A percentile compares a stretch with the other conserved stretches of the same genome.
These are phyloP conservation scores for Leccinum rimulosum DNA, from an alignment of 768 basidiomycete species.

Conservation along the genomic window DNA sequence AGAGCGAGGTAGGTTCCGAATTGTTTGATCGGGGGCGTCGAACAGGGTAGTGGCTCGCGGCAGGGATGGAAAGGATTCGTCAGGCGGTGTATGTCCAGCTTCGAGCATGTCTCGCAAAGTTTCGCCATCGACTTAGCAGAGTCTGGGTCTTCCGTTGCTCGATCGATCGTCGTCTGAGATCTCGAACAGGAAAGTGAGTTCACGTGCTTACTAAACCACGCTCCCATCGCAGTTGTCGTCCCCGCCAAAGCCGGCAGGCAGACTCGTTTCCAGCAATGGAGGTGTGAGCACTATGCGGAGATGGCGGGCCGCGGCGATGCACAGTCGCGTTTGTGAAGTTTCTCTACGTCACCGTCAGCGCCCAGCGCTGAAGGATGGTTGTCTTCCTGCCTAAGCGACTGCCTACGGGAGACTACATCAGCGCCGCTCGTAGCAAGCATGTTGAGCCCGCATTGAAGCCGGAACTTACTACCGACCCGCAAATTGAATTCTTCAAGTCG, in stretches of 20 bases:
- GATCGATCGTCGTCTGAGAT: not conserved
- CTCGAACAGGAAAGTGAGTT: not conserved
- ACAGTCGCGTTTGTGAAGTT: too few species aligned
- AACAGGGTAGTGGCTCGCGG: slow-evolving; percentile 1
- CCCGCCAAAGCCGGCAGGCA: too few species aligned
- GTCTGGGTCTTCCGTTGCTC: not conserved
- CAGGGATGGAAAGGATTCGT: slow-evolving; percentile 6
- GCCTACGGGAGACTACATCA: too few species aligned
- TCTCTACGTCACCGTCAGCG: too few species aligned
- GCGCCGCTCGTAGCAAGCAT: too few species aligned
- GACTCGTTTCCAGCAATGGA: too few species aligned
- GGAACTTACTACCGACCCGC: too few species aligned
- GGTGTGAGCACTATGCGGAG: not conserved
- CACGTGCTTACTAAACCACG: not conserved
- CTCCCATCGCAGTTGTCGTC: not conserved
- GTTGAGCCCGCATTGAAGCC: too few species aligned
- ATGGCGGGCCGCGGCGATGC: too few species aligned
- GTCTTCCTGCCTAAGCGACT: too few species aligned
- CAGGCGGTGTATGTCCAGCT: slow-evolving; percentile 1
- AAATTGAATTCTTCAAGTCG: too few species aligned
- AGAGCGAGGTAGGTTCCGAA: not conserved
- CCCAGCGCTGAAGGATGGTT: too few species aligned
- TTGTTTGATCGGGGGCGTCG: not conserved
- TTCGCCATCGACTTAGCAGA: not conserved
- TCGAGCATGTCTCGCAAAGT: slow-evolving; percentile 11